Evolutionary conservation across 2,329 filamentous ascomycete species (phyloP), one percentile per base, ranked within the genome.

Genomic region (Colletotrichum orbiculare): DNA sequence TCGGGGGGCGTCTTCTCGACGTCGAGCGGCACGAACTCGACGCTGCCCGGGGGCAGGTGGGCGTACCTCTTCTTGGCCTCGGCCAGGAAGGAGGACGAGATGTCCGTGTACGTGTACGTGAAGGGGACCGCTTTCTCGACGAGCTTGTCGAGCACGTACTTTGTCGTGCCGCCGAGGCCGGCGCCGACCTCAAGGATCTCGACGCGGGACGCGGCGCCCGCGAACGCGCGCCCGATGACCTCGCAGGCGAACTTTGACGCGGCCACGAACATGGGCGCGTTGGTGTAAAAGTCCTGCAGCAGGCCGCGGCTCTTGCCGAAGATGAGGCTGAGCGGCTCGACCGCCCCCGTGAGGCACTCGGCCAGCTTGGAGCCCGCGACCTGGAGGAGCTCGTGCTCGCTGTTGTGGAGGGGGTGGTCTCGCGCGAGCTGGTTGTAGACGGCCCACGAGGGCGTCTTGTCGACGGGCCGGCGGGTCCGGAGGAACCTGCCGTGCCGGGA

Each of bases 161-260:
- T 67, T 0, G 81, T 79, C 0, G 81, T 83, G 0, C 76, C 79
- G 4, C 81, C 80, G 0, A 79, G 81, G 12, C 80, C 81, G 0
- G 74, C 79, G 0, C 81, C 80, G 10, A 82, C 64, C 67, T 83
- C 79, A 55, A 84, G 73, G 42, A 83, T 77, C 2, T 72, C 69
- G n/a, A 81, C 17, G 17, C 17, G 62, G 6, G 70, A 55, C n/a
- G 63, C 41, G 45, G 49, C 17, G 15, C 9, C 59, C 52, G 12
- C 47, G 37, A 2, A 75, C 54, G 37, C 69, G 72, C 6, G 63
- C 55, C 1, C 50, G 45, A 70, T 65, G 7, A 50, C 47, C 6
- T 69, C 73, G 1, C 62, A 66, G 11, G 67, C 69, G 9, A 57
- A 54, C 17, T 17, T 17, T 17, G 17, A 17, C 17, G 17, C 17